Percentiles rank a stretch among this genome's conserved stretches.
Conservation (phyloP, 2,329 filamentous ascomycete species). For the Aspergillus brasiliensis region DNA sequence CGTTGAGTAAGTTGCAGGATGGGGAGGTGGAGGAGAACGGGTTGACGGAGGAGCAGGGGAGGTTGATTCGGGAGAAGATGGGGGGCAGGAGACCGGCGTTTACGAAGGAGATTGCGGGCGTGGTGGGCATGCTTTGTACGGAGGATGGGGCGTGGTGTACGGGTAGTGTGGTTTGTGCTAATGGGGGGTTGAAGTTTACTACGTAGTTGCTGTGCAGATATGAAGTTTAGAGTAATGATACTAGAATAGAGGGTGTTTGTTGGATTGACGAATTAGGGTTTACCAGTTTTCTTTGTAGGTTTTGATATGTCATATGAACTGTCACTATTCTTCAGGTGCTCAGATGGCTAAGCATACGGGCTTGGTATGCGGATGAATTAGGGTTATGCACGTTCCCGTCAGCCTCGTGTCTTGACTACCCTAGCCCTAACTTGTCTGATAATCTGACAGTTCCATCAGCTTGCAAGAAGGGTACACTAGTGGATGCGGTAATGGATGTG, state of each 20-base stretch:
- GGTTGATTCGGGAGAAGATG: constrained; percentile 61
- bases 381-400: not conserved
- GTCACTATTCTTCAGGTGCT: too few species aligned
- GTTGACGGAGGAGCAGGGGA: constrained; percentile 62
- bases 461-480: too few species aligned
- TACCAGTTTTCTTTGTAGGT: too few species aligned
- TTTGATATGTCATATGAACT: too few species aligned
- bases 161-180: constrained; percentile 76
- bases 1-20: constrained; percentile 64
- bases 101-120: constrained; percentile 70
- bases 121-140: constrained; percentile 74
- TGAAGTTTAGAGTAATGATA: too few species aligned
- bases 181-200: constrained; percentile 66
- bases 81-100: constrained; percentile 64
- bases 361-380: not conserved
- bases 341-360: too few species aligned
- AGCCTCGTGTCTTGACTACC: not conserved
- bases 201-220: not conserved
- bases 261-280: too few species aligned
- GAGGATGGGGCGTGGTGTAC: constrained; percentile 76
- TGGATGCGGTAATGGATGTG: too few species aligned
- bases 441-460: too few species aligned
- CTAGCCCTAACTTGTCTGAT: not conserved
- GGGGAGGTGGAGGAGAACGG: constrained; percentile 58
- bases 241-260: too few species aligned